Evolutionary conservation across 768 basidiomycete species (phyloP).

Genomic region (Rhodotorula kratochvilovae): DNA sequence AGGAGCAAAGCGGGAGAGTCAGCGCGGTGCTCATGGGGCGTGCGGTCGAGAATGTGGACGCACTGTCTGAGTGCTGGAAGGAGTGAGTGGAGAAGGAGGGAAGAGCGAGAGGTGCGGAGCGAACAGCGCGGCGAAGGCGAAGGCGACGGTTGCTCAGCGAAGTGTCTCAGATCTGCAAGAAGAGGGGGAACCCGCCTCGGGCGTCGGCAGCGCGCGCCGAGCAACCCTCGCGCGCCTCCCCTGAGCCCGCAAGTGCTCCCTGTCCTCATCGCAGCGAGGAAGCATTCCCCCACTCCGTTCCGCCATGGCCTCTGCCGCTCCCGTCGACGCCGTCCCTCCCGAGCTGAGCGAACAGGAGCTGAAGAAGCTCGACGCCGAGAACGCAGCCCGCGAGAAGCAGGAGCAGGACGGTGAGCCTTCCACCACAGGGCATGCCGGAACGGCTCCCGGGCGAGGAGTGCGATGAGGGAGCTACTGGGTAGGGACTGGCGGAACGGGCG

Average conservation of each 20-base stretch:
- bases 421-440: background rate
- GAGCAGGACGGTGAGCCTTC: slow-evolving; percentile 77
- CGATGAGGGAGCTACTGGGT: too few species aligned
- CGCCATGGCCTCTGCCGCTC: slow-evolving; percentile 23
- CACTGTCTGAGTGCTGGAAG: background rate
- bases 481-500: too few species aligned
- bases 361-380: slow-evolving; percentile 64
- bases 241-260: too few species aligned
- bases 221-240: too few species aligned
- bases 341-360: slow-evolving; percentile 68
- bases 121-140: background rate
- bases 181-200: too few species aligned
- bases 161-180: too few species aligned
- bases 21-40: background rate
- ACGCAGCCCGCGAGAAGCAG: slow-evolving; percentile 62
- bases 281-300: too few species aligned
- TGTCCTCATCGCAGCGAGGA: too few species aligned
- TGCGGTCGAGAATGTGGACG: background rate
- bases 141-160: too few species aligned
- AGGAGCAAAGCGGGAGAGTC: background rate
- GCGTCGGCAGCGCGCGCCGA: too few species aligned
- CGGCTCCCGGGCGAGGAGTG: background rate
- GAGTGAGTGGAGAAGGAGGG: background rate
- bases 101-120: background rate
- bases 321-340: slow-evolving; percentile 52